Evolutionary conservation across 2,329 filamentous ascomycete genomes (phyloP), one percentile per base, ranked within the genome.

Genomic region (Aspergillus candidus): DNA sequence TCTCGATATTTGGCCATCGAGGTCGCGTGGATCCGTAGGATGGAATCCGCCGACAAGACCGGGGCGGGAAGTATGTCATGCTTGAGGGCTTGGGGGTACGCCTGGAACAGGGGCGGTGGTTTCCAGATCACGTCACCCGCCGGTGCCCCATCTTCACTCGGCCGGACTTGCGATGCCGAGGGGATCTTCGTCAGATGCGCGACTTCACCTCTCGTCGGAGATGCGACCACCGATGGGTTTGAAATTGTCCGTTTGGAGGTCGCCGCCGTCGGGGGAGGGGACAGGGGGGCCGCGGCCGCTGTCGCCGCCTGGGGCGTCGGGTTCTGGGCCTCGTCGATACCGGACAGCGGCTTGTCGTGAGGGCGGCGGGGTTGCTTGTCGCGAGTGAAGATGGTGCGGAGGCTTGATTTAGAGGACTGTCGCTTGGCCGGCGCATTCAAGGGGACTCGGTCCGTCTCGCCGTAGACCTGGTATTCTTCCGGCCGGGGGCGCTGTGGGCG

Each of bases 61-160:
- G 84, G 83, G 12, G 84, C 77, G 18, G 82, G 77, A 3, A 94
- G 72, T 12, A 77, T 80, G 10, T 80, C 82, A 62, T 93, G 80
- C 58, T 86, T 89, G 53, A 88, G 77, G 3, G 88, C 82, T 65
- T 94, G 89, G 0, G 87, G 84, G 61, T 89, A 94, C 11, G 87
- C 88, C 62, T 94, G 86, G 63, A 90, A 94, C 11, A 96, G 70
- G 2, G 88, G 86, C 6, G 88, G 86, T 12, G 83, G 78, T 44
- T 79, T 77, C 82, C 82, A 87, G 11, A 55, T 55, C 55, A 58
- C 45, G 56, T 62, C 54, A 42, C 53, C 50, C 8, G 51, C 50
- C 2, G 50, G 34, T 2, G 50, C 38, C 32, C 61, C 55, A 22
- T 57, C 48, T 10, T 61, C 64, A 4, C 39, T 38, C 2, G 52